Base-by-base conservation (phyloP, 768 basidiomycete genomes). In the Boletus vinaceobasis region DNA sequence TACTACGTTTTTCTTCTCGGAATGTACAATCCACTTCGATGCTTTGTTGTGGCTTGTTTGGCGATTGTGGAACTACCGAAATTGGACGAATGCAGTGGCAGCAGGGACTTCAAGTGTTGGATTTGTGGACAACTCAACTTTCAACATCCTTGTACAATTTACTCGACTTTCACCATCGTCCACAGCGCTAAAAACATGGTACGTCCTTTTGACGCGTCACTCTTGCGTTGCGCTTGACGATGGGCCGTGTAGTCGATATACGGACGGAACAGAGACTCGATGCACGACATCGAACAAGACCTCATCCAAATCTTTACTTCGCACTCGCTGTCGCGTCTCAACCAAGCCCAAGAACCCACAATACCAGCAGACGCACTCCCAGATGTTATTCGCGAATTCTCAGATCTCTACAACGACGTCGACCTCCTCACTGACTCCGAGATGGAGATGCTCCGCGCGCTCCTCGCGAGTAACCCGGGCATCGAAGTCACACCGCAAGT, bases 351-450 rank as follows among this genome's bases (percentile, higher is more conserved):
- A 49, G 82, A 84, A 52, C 80, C 85, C 33, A 78, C 79, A 19
- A 83, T 92, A 60, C 87, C 88, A 13, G 89, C 81, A 42, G 79
- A 82, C 57, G 80, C 79, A n/a, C 80, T 92, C 36, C 77, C 85
- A 33, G 85, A 88, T 61, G 80, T 92, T 31, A 79, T 92, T 42
- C 77, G 79, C 43, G 74, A 80, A 15, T 87, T 87, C 62, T 81
- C 82, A 5, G 75, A 84, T 31, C 69, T 79, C 5, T 84, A 84
- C 65, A 73, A 80, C 56, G 82, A 83, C 11, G 73, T 78, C 19
- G 79, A 86, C 58, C 79, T 92, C n/a, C 73, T 93, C 60, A 76
- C 79, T 10, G 74, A 75, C 37, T 77, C 83, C 23, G 91, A 93
- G 68, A 77, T 82, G 61, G 74, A 74, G 21, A 73, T 79, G 75